Evolutionary conservation across 768 basidiomycete species (phyloP).

Genomic region (Boletus reticuloceps): DNA sequence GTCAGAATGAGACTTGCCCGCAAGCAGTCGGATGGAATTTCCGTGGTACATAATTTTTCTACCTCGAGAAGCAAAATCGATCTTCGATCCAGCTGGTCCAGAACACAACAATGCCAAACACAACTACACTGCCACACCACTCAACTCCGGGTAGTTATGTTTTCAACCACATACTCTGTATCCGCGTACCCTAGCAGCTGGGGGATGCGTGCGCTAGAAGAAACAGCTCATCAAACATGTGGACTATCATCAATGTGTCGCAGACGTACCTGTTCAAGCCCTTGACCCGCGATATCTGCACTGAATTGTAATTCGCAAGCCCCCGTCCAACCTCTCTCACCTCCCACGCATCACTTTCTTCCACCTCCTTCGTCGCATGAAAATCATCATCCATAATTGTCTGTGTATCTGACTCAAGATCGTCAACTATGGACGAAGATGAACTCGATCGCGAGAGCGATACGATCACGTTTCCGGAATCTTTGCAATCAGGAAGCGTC

Average conservation of each 20-base stretch:
- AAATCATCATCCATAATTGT: constrained; percentile 34
- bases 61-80: constrained; percentile 13
- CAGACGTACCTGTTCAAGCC: constrained; percentile 83
- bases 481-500: constrained; percentile 19
- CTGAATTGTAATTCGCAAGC: constrained; percentile 93
- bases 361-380: constrained; percentile 27
- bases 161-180: constrained; percentile 96
- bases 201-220: constrained; percentile 69
- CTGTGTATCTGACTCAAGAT: constrained; percentile 21
- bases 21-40: constrained; percentile 73
- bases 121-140: constrained; percentile 44
- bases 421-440: constrained; percentile 30
- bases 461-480: constrained; percentile 28
- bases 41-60: constrained; percentile 73
- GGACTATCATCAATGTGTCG: not conserved
- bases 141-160: constrained; percentile 68
- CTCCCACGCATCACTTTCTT: constrained; percentile 58
- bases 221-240: constrained; percentile 7
- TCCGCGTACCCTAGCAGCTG: constrained; percentile 90
- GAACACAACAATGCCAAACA: constrained; percentile 31
- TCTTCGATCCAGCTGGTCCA: not conserved
- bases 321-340: constrained; percentile 91
- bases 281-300: constrained; percentile 84
- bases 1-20: constrained; percentile 47
- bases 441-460: constrained; percentile 39